Evolutionary conservation across 345 rosid genomes (phyloP), one percentile per base, ranked within the genome.

Genomic region (Clarkia xantiana): DNA sequence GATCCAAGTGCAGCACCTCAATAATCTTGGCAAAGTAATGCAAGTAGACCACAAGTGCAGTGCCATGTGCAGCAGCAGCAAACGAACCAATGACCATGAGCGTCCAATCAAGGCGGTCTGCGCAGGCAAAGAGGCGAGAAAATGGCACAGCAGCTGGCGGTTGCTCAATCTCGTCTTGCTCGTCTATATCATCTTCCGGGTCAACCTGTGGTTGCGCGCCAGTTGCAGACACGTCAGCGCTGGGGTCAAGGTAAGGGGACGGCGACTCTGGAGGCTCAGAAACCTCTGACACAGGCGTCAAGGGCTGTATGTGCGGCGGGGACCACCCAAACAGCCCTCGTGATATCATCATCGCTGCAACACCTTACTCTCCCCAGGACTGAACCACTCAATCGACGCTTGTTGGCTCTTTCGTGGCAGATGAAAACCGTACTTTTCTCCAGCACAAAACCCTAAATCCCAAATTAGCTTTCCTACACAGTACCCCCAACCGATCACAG

Each of bases 221-320:
- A 0, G 71, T 64, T 0, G 80, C 81, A 1, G 80, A 80, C 18
- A 77, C 71, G 68, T 93, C 99, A 8, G 81, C 88, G 19, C 65
- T 71, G 15, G 68, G 53, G 59, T 91, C 96, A 13, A 82, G 56
- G 67, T 91, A 91, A 8, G 98, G 98, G 3, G 96, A 91, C 2
- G 98, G 98, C 10, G 95, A 81, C 75, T 91, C 99, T 53, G 99
- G 99, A 22, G 99, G 96, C 78, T 87, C 99, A 14, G 99, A 93
- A 4, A 93, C 96, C 75, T 91, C 98, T 0, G 98, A 87, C 1
- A 91, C 98, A 4, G 98, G 98, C 56, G 98, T 91, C 59, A 91
- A 48, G 39, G 96, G 98, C 53, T 91, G 98, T 72, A 91, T 75
- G 60, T 91, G 98, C 11, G 98, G 96, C 43, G 98, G 98, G 45